Conservation (phyloP, 164 flowering plant genomes). For the Chimonanthus praecox region DNA sequence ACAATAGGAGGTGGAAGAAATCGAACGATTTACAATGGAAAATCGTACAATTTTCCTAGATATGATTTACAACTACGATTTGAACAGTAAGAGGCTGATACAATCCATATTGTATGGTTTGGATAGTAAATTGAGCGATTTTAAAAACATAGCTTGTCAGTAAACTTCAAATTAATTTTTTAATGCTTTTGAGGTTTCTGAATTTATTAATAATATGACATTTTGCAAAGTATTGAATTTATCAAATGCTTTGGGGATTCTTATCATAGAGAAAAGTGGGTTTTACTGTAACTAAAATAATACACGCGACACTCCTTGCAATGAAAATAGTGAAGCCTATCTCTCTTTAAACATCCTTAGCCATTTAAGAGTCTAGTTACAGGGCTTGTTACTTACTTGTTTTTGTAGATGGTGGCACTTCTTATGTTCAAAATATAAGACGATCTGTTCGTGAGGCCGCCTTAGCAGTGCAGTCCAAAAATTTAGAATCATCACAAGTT, state of each 20-base stretch:
- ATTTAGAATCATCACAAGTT: slow-evolving; percentile 51
- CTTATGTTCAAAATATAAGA: slow-evolving; percentile 65
- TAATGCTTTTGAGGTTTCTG: not conserved
- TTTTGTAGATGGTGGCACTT: slow-evolving; percentile 45
- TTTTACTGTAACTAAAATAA: not conserved
- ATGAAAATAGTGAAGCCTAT: not conserved
- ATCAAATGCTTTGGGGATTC: not conserved
- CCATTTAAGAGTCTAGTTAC: not conserved
- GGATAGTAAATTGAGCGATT: too few species aligned
- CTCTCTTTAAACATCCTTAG: not conserved
- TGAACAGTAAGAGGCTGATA: too few species aligned
- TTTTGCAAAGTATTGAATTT: not conserved
- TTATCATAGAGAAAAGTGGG: not conserved
- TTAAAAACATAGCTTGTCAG: too few species aligned
- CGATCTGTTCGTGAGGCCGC: slow-evolving; percentile 94
- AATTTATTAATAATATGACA: not conserved
- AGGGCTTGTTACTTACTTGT: not conserved
- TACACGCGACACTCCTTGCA: not conserved
- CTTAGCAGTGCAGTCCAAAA: slow-evolving; percentile 44
- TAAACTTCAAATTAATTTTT: too few species aligned
- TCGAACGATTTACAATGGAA: too few species aligned
- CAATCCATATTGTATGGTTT: too few species aligned
- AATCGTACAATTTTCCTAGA: too few species aligned
- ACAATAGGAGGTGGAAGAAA: too few species aligned
- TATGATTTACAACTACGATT: too few species aligned